Base-by-base conservation (phyloP, 257 asterid genomes). In the Mitragyna speciosa region DNA sequence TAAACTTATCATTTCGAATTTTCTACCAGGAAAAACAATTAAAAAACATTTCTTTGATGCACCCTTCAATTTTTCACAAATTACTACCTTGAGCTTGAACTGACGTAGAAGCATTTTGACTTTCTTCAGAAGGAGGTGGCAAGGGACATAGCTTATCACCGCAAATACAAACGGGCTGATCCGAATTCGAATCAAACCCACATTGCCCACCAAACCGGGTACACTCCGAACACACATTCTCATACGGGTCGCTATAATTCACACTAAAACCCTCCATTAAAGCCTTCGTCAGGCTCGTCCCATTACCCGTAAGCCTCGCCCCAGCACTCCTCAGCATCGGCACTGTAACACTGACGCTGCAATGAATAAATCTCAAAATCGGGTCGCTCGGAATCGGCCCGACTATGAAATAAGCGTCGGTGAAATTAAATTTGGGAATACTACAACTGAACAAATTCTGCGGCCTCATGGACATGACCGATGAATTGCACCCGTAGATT, bases 361-460 rank as follows among this genome's bases (percentile, higher is more conserved):
- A 88, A 12, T 33, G 9, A n/a, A 89, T 59, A 2, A 85, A 59
- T 1, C 67, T 78, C 70, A 85, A 64, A 51, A 77, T 59, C 41
- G 91, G 95, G 76, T 89, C 90, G 4, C 81, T 77, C 11, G 93
- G 93, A 30, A 89, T 86, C 33, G 90, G 88, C 17, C 93, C 92
- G 2, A 87, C 22, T 45, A 89, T 72, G 43, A 84, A 77, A 77
- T 73, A 91, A 24, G 94, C 83, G 54, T 84, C 84, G 47, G 75
- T 82, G 36, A 82, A 82, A 70, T 81, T 78, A 77, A 82, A 45
- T 39, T 49, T 48, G 6, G 70, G 30, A 0, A 83, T 49, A 4
- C 68, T 78, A 73, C 93, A 90, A 26, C 19, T 74, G 87, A 93
- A 87, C 20, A 80, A 76, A 81, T 89, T 90, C 26, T 66, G 78